phyloP scores from a whole-genome alignment of 2,329 filamentous ascomycete genomes.

The Emericellopsis cladophorae region DNA sequence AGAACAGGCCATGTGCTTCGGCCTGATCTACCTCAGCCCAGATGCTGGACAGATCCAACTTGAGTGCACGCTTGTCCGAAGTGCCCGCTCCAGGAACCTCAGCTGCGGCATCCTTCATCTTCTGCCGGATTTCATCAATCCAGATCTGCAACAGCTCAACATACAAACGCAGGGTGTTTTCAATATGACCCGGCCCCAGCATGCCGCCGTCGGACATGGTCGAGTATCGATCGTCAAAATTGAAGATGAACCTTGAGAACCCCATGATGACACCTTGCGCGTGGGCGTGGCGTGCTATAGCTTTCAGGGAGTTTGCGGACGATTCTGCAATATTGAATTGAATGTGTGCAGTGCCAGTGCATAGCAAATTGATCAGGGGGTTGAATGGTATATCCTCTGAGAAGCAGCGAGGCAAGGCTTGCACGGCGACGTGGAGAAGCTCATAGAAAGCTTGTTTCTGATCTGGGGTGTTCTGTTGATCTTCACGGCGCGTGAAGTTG shows the following conservation, averaged over 20 bases:
- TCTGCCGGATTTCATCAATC: conserved; percentile 92
- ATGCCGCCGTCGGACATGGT: conserved; percentile 98
- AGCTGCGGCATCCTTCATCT: conserved; percentile 59
- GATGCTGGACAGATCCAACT: conserved; percentile 75
- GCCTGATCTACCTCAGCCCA: conserved; percentile 94
- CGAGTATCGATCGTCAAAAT: conserved; percentile 92
- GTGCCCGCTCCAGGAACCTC: conserved; percentile 50
- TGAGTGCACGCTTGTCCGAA: conserved; percentile 58
- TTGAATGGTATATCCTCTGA: conserved; percentile 88
- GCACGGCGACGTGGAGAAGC: conserved; percentile 85
- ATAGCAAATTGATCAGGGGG: conserved; percentile 83
- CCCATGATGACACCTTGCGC: conserved; percentile 94
- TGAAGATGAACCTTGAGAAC: conserved; percentile 96
- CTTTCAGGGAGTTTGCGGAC: conserved; percentile 85
- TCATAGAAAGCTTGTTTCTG: conserved; percentile 94
- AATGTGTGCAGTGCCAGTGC: conserved; percentile 92
- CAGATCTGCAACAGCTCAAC: conserved; percentile 91
- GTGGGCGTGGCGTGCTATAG: conserved; percentile 84
- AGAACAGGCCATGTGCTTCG: conserved; percentile 93
- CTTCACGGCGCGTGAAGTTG: conserved; percentile 76
- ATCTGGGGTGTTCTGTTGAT: conserved; percentile 57
- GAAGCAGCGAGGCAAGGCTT: conserved; percentile 86
- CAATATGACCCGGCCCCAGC: conserved; percentile 86
- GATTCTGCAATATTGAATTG: conserved; percentile 85
- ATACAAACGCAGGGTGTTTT: conserved; percentile 84